Base-by-base conservation (phyloP, 2,329 filamentous ascomycete genomes). In the Didymella pomorum region DNA sequence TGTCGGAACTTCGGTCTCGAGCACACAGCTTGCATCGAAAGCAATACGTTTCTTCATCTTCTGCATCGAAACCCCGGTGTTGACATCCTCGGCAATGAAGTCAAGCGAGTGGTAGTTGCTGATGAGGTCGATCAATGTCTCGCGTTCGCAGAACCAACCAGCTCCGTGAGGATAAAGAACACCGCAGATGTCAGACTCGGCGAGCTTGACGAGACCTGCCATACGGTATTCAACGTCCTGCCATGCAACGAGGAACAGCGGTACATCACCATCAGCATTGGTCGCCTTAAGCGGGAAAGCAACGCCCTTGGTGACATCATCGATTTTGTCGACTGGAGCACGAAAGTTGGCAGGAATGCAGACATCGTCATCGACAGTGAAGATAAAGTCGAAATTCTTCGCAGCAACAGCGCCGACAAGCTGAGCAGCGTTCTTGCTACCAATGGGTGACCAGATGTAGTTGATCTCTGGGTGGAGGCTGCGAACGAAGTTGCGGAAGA, bases 371-470 rank as follows among this genome's bases (percentile, higher is more conserved):
- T 66, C 62, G 4, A 66, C 62, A 2, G 62, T 67, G 54, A 67
- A 60, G 25, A 64, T 63, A 50, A 52, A 65, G 5, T 61, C 48
- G 37, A 60, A 55, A 16, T 62, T 39, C 20, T 54, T 55, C 0
- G 61, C 62, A 8, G 64, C 64, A 21, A 67, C 47, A 2, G 64
- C 58, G 16, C 64, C 60, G 14, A 67, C 62, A 8, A 67, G 55
- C 37, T 65, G 62, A 20, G 64, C 64, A 11, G 64, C 64, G 9
- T 67, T 65, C 37, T 65, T 65, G 28, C 57, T 60, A 12, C 64
- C 62, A 39, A 67, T 65, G 0, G 64, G 62, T 6, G 60, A 64
- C 62, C 62, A 67, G n/a, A 65, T 64, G 23, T 65, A 65, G 33
- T 55, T 58, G 33, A 65, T 65, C 12, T 63, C 58, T 5, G 57